A percentile compares a stretch with the other conserved stretches of the same genome.
Conservation (phyloP, 129 eudicot genomes). For the Deinandra increscens region DNA sequence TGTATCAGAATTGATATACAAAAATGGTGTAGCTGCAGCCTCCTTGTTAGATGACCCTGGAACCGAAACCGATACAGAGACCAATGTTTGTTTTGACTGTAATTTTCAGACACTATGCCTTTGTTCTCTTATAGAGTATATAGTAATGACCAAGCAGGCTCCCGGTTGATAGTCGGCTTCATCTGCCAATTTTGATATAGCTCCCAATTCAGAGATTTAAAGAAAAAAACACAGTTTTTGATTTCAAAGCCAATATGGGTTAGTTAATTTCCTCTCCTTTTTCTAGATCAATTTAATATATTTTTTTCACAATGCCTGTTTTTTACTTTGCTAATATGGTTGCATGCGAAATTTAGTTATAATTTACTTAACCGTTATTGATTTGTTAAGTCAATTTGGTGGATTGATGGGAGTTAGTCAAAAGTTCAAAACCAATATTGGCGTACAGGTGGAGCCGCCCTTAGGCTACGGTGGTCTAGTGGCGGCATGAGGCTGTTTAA, state of each 20-base stretch:
- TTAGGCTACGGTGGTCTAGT: background rate
- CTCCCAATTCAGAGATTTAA: conserved; percentile 22
- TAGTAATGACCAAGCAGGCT: conserved; percentile 56
- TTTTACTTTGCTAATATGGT: conserved; percentile 2
- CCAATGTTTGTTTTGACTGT: conserved; percentile 64
- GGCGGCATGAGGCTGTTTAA: conserved; percentile 1
- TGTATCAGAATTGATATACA: conserved; percentile 45
- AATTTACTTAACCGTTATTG: background rate
- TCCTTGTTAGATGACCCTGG: conserved; percentile 37
- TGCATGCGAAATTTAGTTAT: background rate
- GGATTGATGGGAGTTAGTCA: background rate
- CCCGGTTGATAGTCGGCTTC: conserved; percentile 42
- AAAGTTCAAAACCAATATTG: background rate
- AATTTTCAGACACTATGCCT: conserved; percentile 80
- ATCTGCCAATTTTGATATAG: conserved; percentile 50
- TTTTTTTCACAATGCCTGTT: background rate
- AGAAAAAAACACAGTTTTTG: conserved; percentile 40
- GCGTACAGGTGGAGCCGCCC: background rate
- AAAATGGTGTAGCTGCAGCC: conserved; percentile 55
- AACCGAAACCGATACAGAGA: conserved; percentile 21
- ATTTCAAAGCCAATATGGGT: conserved; percentile 8
- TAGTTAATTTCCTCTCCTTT: background rate
- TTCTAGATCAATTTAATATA: background rate
- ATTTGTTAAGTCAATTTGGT: conserved; percentile 2
- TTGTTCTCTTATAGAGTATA: conserved; percentile 78